Evolutionary conservation across 2,329 filamentous ascomycete species (phyloP).

Genomic region (Beauveria medogensis): DNA sequence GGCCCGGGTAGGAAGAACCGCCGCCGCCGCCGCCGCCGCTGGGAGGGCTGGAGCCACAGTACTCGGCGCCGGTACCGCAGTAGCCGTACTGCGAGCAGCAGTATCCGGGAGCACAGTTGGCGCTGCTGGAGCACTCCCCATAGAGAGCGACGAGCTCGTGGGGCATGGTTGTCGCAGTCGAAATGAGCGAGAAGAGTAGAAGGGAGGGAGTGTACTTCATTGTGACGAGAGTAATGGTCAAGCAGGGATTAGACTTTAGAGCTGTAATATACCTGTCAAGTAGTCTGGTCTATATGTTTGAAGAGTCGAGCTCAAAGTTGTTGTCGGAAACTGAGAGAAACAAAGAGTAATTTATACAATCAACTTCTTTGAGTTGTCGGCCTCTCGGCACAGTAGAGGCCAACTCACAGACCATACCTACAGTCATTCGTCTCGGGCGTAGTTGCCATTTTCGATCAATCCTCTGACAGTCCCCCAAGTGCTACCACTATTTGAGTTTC

Average conservation of each 20-base stretch:
- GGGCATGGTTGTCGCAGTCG: not conserved
- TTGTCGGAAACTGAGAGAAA: not conserved
- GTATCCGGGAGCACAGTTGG: slow-evolving; percentile 9
- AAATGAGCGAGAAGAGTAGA: not conserved
- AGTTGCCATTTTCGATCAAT: not conserved
- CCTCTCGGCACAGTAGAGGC: not conserved
- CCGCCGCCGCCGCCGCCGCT: not conserved
- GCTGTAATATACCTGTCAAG: not conserved
- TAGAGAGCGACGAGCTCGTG: slow-evolving; percentile 9
- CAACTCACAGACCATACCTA: not conserved
- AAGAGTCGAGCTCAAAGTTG: not conserved
- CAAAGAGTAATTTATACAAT: not conserved
- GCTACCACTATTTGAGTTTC: not conserved
- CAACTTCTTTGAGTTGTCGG: not conserved
- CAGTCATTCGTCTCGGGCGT: not conserved
- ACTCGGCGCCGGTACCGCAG: slow-evolving; percentile 15
- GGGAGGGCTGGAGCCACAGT: slow-evolving; percentile 16
- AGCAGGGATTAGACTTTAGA: not conserved
- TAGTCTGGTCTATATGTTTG: not conserved
- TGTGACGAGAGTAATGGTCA: not conserved
- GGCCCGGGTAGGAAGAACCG: not conserved
- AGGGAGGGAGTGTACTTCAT: slow-evolving; percentile 2
- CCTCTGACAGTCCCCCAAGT: not conserved
- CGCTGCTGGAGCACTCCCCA: slow-evolving; percentile 15
- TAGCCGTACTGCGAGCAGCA: slow-evolving; percentile 17